These are phyloP conservation scores for Botrytis galanthina DNA, from an alignment of 2,329 filamentous ascomycete species.

Conservation along the genomic window DNA sequence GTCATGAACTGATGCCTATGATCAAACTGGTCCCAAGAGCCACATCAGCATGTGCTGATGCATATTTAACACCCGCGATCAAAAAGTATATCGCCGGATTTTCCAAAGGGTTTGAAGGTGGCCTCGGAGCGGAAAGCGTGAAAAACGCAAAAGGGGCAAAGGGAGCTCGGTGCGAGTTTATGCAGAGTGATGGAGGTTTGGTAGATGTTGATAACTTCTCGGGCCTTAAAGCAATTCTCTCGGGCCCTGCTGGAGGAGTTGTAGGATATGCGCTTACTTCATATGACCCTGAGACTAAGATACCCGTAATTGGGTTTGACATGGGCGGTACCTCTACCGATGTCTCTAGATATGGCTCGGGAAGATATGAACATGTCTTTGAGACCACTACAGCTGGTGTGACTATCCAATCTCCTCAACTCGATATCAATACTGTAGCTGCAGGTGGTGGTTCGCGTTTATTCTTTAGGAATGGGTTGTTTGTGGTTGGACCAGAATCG, in stretches of 20 bases:
- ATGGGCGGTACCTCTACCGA: slow-evolving; percentile 95
- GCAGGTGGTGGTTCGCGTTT: slow-evolving; percentile 51
- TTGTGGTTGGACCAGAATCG: slow-evolving; percentile 65
- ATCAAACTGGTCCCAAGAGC: slow-evolving; percentile 70
- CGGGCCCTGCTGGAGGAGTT: slow-evolving; percentile 88
- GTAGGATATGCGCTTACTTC: slow-evolving; percentile 91
- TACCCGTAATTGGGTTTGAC: slow-evolving; percentile 89
- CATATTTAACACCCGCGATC: slow-evolving; percentile 70
- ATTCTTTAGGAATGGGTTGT: slow-evolving; percentile 67
- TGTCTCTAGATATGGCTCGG: slow-evolving; percentile 79
- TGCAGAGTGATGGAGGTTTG: slow-evolving; percentile 69
- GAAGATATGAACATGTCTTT: slow-evolving; percentile 68
- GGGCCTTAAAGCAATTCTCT: slow-evolving; percentile 80
- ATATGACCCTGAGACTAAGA: slow-evolving; percentile 78
- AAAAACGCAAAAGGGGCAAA: slow-evolving; percentile 61
- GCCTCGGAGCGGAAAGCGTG: slow-evolving; percentile 73
- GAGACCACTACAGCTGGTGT: slow-evolving; percentile 77
- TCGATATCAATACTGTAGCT: slow-evolving; percentile 70
- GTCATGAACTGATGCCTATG: slow-evolving; percentile 78
- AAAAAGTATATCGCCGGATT: slow-evolving; percentile 73
- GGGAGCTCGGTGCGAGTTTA: slow-evolving; percentile 86
- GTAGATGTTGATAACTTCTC: slow-evolving; percentile 79
- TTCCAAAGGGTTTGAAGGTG: slow-evolving; percentile 75
- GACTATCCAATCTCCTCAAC: slow-evolving; percentile 73
- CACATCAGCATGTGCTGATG: slow-evolving; percentile 71